Percentiles rank a stretch among this genome's conserved stretches.
phyloP scores from a whole-genome alignment of 345 rosid species.

The Gossypium mustelinum region DNA sequence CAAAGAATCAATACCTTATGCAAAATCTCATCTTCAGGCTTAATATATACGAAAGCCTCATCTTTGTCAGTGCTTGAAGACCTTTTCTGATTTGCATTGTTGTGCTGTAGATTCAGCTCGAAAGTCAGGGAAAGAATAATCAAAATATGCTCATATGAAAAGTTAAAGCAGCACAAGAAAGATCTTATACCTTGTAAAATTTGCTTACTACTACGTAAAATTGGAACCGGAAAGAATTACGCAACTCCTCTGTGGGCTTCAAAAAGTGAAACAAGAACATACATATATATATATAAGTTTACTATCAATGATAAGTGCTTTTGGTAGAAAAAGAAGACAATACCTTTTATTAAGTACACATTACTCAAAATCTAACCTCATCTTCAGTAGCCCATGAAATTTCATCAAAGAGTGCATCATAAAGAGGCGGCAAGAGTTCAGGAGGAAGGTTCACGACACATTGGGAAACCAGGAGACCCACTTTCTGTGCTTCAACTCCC shows the following conservation, averaged over 20 bases:
- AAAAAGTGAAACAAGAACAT: neutral
- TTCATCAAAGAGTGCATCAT: constrained; percentile 84
- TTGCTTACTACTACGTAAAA: constrained; percentile 59
- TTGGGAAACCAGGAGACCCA: constrained; percentile 85
- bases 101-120: constrained; percentile 40
- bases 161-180: neutral
- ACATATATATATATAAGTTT: neutral
- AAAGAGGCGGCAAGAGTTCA: constrained; percentile 81
- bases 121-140: neutral
- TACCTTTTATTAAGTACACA: constrained; percentile 15
- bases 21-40: constrained; percentile 88
- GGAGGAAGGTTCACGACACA: constrained; percentile 84
- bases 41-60: constrained; percentile 51
- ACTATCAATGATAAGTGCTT: neutral
- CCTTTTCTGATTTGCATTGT: constrained; percentile 39
- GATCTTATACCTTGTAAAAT: constrained; percentile 60
- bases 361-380: constrained; percentile 54
- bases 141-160: neutral
- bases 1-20: constrained; percentile 46
- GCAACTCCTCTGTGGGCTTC: constrained; percentile 73
- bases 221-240: constrained; percentile 57
- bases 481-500: constrained; percentile 46
- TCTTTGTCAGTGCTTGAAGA: constrained; percentile 33
- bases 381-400: constrained; percentile 87
- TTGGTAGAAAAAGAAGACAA: neutral